Conservation (phyloP, 2,329 filamentous ascomycete species). For the Aspergillus ochraceoroseus region DNA sequence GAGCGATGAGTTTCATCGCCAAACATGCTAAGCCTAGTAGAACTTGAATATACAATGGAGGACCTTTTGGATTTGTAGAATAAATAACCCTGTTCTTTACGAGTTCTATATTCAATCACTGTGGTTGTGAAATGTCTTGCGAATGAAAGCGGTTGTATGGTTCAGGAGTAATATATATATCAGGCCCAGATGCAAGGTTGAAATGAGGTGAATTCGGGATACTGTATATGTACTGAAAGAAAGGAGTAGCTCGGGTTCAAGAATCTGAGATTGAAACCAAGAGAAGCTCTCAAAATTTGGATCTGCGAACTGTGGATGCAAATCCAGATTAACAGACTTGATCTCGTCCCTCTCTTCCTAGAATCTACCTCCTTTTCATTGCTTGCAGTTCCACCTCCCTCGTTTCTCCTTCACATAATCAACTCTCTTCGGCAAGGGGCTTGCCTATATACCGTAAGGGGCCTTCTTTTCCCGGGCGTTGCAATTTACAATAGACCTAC, state of each 20-base stretch:
- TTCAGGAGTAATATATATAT: too few species aligned
- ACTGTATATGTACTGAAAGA: neutral
- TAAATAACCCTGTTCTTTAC: too few species aligned
- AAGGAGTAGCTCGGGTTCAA: neutral
- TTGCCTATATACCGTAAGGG: conserved; percentile 17
- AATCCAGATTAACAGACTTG: conserved; percentile 5
- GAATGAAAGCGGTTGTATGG: too few species aligned
- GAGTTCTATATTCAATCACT: too few species aligned
- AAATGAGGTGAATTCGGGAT: too few species aligned
- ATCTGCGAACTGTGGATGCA: conserved; percentile 25
- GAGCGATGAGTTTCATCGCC: neutral
- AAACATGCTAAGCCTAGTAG: conserved; percentile 5
- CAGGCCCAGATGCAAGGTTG: too few species aligned
- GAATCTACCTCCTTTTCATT: conserved; percentile 1
- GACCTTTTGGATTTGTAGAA: too few species aligned
- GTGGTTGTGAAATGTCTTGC: too few species aligned
- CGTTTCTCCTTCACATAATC: conserved; percentile 17
- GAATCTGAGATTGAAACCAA: conserved; percentile 1
- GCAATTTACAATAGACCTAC: too few species aligned
- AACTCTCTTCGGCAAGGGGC: conserved; percentile 20
- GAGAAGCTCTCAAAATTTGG: conserved; percentile 20
- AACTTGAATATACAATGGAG: too few species aligned
- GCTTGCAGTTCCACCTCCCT: conserved; percentile 10
- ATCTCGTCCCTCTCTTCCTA: conserved; percentile 4
- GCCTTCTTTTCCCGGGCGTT: too few species aligned